Base-by-base conservation (phyloP, 345 rosid genomes). In the Chamaenerion angustifolium region DNA sequence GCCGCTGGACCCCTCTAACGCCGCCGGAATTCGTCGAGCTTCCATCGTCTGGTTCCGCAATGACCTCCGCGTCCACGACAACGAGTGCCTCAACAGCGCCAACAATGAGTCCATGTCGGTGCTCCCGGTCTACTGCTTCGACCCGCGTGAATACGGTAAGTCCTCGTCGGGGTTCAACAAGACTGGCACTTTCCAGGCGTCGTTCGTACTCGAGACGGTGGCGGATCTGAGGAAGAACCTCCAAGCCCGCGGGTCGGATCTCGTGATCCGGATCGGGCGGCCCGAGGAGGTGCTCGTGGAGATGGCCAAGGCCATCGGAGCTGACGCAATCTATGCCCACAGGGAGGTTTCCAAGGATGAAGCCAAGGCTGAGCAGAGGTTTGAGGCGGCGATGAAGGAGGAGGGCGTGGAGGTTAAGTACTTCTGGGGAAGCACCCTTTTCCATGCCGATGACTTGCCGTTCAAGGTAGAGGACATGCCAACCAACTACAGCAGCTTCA, bases 381-480 rank as follows among this genome's bases (percentile, higher is more conserved):
- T 93, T 55, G 94, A 85, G 56, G 63, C 64, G 0, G 92, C 82
- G 0, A 73, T 93, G 92, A 85, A 88, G 66, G 99, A 85, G 43
- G 97, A 88, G 61, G 94, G 94, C 1, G 63, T 85, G 46, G 92
- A 93, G 63, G 74, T 93, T 6, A 93, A 85, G 64, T 81, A 76
- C 74, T 82, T 82, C 48, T 93, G 99, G 99, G 99, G 99, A 31
- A 83, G 95, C 66, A 93, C 99, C 44, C 56, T 93, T 63, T 83
- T 82, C 56, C 99, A 93, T 54, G 55, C 76, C 49, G 97, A 93
- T 61, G 99, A 93, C 75, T 75, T 93, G 65, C 97, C 97, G 0
- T 93, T 88, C 62, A 78, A 79, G 68, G 63, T 81, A 63, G 83
- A 85, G 56, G 97, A 85, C 6, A 76, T 88, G 85, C 99, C 97